Evolutionary conservation across 108 stramenopile genomes (phyloP), one percentile per base, ranked within the genome.

Genomic region (Pseudonitzschia multistriata): DNA sequence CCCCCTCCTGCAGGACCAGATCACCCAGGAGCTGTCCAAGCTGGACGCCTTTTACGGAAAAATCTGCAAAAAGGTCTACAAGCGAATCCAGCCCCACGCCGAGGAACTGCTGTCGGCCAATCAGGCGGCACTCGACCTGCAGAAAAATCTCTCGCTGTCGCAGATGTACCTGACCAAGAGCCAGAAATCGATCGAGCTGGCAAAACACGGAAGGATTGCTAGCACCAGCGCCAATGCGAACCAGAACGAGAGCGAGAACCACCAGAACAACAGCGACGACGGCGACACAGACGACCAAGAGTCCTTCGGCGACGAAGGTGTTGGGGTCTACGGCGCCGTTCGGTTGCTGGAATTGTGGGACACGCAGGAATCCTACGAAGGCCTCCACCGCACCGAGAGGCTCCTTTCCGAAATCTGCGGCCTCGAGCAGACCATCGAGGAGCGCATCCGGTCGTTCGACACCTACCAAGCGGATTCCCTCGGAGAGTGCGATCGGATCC

Each of bases 41-140:
- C 63, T 81, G 19, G 84, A 85, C 53, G 30, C 74, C 2, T 31
- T 53, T 7, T 61, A 74, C 40, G 50, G 66, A 22, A 52, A 70
- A 49, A 66, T 79, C 11, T 56, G 65, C 25, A 67, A 70, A 36
- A 49, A 71, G 29, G 42, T 75, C 8, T 60, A 78, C 42, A 45
- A 56, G 33, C 52, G 64, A 30, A 71, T 84, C 65, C 71, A 76
- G 36, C 77, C 76, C 0, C 78, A 73, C 65, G 59, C 76, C n/a
- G 45, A 49, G 10, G 55, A 64, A 34, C 29, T 84, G 29, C 65
- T 71, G 7, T 29, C 39, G 3, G 76, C 71, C 28, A 84, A 84
- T 49, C 62, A 70, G 52, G 25, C 66, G 5, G 54, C 78, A 8
- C 52, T 74, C 30, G 72, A 76, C n/a, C 45, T 78, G 47, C 66